phyloP scores from a whole-genome alignment of 768 basidiomycete species.

The Serendipita indica region DNA sequence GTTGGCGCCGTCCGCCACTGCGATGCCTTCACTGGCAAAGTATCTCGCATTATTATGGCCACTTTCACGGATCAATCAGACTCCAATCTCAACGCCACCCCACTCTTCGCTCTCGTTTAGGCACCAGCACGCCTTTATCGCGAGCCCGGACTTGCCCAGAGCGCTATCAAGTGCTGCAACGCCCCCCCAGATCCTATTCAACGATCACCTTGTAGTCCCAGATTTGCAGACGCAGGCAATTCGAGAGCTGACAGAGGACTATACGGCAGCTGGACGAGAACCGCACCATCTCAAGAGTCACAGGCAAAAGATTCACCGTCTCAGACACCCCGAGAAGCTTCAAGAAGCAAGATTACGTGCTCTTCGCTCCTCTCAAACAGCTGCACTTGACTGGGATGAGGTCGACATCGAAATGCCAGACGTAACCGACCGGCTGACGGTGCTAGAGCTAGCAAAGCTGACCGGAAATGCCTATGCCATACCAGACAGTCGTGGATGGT shows the following conservation, averaged over 20 bases:
- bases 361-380: conserved; percentile 33
- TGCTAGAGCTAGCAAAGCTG: conserved; percentile 75
- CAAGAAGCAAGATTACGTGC: conserved; percentile 42
- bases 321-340: conserved; percentile 35
- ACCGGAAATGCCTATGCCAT: conserved; percentile 72
- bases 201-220: not conserved
- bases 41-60: not conserved
- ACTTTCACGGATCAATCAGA: not conserved
- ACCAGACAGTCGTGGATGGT: conserved; percentile 63
- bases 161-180: not conserved
- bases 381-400: conserved; percentile 51
- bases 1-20: not conserved
- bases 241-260: not conserved
- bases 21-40: not conserved
- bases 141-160: not conserved
- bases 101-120: not conserved
- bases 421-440: conserved; percentile 59
- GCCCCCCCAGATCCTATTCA: conserved; percentile 7
- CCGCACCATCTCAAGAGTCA: conserved; percentile 6
- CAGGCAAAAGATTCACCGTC: conserved; percentile 46
- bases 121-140: conserved; percentile 4
- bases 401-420: conserved; percentile 59
- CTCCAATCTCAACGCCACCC: not conserved
- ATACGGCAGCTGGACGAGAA: not conserved
- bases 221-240: not conserved